Percentiles rank a stretch among this genome's conserved stretches.
phyloP scores from a whole-genome alignment of 352 stramenopile genomes.

The Pythium sp. region DNA sequence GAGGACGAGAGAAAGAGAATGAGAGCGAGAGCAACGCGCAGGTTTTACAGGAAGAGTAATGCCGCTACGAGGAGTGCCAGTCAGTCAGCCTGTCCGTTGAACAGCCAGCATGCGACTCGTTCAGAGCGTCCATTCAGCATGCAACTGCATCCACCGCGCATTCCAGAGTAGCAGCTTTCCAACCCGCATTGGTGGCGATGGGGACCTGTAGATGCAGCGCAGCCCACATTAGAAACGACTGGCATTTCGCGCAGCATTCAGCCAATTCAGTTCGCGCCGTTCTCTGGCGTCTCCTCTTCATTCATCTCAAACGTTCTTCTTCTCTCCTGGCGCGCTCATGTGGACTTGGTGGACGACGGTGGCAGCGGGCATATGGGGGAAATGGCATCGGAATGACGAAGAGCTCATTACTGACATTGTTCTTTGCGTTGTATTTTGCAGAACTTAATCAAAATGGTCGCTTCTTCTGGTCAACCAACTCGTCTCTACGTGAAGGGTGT shows the following conservation, averaged over 20 bases:
- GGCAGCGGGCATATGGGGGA: not conserved
- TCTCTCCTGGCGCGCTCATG: not conserved
- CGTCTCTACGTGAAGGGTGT: slow-evolving; percentile 98
- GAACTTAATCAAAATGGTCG: slow-evolving; percentile 88
- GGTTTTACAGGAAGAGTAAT: not conserved
- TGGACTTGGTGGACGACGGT: not conserved
- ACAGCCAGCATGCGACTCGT: not conserved
- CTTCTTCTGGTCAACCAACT: slow-evolving; percentile 89
- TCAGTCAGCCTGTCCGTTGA: not conserved
- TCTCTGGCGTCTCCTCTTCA: not conserved
- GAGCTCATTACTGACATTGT: slow-evolving; percentile 10
- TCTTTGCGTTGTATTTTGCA: slow-evolving; percentile 24
- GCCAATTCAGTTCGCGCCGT: not conserved
- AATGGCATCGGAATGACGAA: not conserved
- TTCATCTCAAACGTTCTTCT: not conserved
- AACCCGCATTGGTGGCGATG: not conserved
- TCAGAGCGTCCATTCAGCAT: not conserved
- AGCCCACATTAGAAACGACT: not conserved
- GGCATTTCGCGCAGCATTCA: not conserved
- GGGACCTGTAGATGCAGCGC: not conserved
- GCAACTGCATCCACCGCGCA: not conserved
- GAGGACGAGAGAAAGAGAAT: slow-evolving; percentile 4
- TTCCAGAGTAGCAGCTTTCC: not conserved
- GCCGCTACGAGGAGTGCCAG: not conserved
- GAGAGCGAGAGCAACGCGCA: not conserved